Evolutionary conservation across 139 green algal genomes (phyloP).

Genomic region (Coccomyxa sp.): DNA sequence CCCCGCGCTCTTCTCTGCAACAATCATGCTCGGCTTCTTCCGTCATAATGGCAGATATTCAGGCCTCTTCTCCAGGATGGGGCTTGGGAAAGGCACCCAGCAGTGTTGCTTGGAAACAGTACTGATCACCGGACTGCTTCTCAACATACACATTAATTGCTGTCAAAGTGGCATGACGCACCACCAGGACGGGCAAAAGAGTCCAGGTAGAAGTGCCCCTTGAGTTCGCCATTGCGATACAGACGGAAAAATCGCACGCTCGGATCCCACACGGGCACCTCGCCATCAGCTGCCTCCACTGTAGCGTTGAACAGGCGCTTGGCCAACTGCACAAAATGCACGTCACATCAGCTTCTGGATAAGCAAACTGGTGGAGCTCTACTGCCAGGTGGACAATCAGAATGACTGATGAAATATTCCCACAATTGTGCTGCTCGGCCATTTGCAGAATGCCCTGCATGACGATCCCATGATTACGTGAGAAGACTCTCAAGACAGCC

Average conservation of each 20-base stretch:
- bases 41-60: conserved; percentile 12
- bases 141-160: no score
- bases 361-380: no score
- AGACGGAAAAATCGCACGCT: conserved; percentile 91
- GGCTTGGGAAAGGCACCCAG: neutral
- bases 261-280: conserved; percentile 81
- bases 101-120: neutral
- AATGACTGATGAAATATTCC: no score
- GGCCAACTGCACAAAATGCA: conserved; percentile 47
- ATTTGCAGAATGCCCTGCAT: no score
- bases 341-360: no score
- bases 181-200: conserved; percentile 4
- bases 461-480: no score
- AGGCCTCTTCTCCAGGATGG: no score
- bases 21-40: no score
- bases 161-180: neutral
- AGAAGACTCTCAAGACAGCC: no score
- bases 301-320: conserved; percentile 84
- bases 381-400: no score
- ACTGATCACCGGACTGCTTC: neutral
- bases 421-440: no score
- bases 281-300: conserved; percentile 81
- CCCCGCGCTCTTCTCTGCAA: conserved; percentile 91
- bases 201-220: conserved; percentile 87
- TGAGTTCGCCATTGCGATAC: conserved; percentile 47